Conservation (phyloP, 352 stramenopile species). For the Phytopythium chamaehyphon region DNA sequence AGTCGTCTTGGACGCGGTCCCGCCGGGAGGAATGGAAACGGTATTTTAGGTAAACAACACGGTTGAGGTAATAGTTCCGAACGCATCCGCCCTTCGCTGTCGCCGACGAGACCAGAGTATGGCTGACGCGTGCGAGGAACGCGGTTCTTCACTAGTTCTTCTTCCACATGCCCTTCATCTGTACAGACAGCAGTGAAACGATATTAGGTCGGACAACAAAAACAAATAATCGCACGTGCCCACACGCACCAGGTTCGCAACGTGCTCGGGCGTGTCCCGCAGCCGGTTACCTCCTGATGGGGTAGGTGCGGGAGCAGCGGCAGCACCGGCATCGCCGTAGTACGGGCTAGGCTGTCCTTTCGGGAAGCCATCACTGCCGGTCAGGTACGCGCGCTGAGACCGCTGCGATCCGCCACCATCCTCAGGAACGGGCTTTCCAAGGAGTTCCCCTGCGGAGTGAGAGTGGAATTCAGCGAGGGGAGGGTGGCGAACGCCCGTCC, state of each 20-base stretch:
- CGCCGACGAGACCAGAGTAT: background rate
- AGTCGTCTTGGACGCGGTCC: background rate
- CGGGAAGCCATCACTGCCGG: slow-evolving; percentile 18
- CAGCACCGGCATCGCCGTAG: slow-evolving; percentile 23
- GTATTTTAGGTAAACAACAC: slow-evolving; percentile 24
- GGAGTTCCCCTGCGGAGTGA: slow-evolving; percentile 33
- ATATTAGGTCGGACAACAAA: background rate
- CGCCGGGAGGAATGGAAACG: background rate
- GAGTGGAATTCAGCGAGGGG: slow-evolving; percentile 36
- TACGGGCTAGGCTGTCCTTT: slow-evolving; percentile 41
- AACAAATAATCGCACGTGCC: background rate
- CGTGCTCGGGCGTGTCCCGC: slow-evolving; percentile 40
- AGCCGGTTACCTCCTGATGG: slow-evolving; percentile 22
- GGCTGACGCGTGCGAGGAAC: slow-evolving; percentile 1
- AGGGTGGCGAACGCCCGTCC: slow-evolving; percentile 16
- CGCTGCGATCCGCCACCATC: slow-evolving; percentile 18
- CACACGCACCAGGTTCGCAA: slow-evolving; percentile 43
- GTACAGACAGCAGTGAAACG: background rate
- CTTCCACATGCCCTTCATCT: slow-evolving; percentile 86
- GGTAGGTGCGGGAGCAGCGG: slow-evolving; percentile 24
- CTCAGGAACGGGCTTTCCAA: slow-evolving; percentile 21
- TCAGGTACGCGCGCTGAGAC: slow-evolving; percentile 24
- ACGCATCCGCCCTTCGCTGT: slow-evolving; percentile 7
- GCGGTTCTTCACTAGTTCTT: slow-evolving; percentile 52
- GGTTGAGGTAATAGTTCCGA: slow-evolving; percentile 14